A percentile compares a stretch with the other conserved stretches of the same genome.
Evolutionary conservation across 352 stramenopile species (phyloP).

Genomic region (Pythium phragmiticola): DNA sequence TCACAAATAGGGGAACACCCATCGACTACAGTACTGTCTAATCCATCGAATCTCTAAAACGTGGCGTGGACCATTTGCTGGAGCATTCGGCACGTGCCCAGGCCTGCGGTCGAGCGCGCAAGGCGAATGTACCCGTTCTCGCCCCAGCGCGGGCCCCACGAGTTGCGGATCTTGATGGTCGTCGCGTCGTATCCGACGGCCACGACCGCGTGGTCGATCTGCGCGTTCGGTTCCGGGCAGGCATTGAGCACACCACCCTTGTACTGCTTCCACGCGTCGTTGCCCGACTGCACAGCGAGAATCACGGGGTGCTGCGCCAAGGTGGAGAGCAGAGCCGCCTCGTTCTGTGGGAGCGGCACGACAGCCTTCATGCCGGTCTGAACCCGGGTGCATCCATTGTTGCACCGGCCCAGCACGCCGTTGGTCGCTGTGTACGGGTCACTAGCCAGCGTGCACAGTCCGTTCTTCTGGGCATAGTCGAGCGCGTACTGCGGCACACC

Average conservation of each 20-base stretch:
- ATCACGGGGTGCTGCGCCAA: too few species aligned
- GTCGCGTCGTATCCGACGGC: conserved; percentile 93
- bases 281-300: too few species aligned
- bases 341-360: too few species aligned
- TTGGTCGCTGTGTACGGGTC: conserved; percentile 72
- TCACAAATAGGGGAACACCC: too few species aligned
- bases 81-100: conserved; percentile 39
- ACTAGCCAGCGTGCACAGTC: conserved; percentile 72
- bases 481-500: conserved; percentile 90
- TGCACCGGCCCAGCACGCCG: conserved; percentile 2
- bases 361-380: too few species aligned
- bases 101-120: conserved; percentile 48
- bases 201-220: conserved; percentile 98
- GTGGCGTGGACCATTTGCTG: conserved; percentile 26
- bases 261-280: too few species aligned
- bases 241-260: conserved; percentile 60
- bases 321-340: too few species aligned
- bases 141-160: conserved; percentile 95
- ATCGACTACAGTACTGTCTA: too few species aligned
- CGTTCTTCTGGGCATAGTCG: conserved; percentile 88
- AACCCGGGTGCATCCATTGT: too few species aligned
- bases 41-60: conserved; percentile 17
- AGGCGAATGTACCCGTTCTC: conserved; percentile 94
- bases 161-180: conserved; percentile 97
- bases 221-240: conserved; percentile 48